A percentile compares a stretch with the other conserved stretches of the same genome.
phyloP scores from a whole-genome alignment of 768 basidiomycete genomes.

The Hirschioporus abietinus region DNA sequence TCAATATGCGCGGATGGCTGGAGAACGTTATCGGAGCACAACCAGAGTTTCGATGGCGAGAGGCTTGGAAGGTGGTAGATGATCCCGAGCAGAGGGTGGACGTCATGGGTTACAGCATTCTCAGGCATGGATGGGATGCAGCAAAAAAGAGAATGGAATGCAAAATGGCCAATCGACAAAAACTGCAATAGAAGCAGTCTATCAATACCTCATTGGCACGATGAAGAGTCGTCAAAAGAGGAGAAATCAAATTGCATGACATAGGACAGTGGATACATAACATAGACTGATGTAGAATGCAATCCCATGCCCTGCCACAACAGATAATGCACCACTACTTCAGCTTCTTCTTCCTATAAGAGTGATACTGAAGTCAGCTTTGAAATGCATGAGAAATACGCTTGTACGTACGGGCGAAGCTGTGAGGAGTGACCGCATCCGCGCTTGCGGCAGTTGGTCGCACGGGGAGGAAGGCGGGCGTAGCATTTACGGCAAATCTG shows the following conservation, averaged over 20 bases:
- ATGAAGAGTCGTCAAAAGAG: not conserved
- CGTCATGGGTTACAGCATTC: not conserved
- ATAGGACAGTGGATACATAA: not conserved
- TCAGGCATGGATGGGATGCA: not conserved
- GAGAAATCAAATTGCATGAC: not conserved
- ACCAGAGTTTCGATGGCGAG: not conserved
- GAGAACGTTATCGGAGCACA: not conserved
- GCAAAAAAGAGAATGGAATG: not conserved
- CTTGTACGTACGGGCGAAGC: slow-evolving; percentile 74
- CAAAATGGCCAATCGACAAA: not conserved
- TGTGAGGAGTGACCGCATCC: slow-evolving; percentile 87
- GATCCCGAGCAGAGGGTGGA: not conserved
- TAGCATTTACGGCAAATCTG: slow-evolving; percentile 99
- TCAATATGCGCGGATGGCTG: not conserved
- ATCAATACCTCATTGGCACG: not conserved
- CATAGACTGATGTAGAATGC: not conserved
- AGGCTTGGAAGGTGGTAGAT: not conserved
- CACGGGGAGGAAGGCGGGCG: slow-evolving; percentile 97
- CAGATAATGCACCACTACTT: slow-evolving; percentile 50
- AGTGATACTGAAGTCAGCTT: not conserved
- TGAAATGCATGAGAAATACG: slow-evolving; percentile 3
- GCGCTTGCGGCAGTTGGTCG: slow-evolving; percentile 98
- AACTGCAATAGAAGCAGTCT: not conserved
- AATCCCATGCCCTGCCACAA: not conserved
- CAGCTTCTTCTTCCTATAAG: slow-evolving; percentile 86